Conservation (phyloP, 169 alveolate species). For the Babesia gibsoni region DNA sequence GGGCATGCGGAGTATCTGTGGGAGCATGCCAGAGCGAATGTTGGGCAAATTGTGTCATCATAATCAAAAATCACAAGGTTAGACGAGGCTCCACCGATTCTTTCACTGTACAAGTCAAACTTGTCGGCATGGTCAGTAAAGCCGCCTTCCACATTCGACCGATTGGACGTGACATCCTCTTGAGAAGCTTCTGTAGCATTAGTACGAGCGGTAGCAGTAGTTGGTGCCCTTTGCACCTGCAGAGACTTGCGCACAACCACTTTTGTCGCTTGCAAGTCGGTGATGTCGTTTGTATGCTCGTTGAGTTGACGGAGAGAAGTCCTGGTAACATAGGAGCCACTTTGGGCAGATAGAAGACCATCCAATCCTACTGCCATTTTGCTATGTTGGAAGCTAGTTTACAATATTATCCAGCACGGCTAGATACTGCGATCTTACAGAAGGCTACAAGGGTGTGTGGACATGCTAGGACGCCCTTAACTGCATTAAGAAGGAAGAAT, state of each 20-base stretch:
- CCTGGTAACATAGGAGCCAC: constrained; percentile 2
- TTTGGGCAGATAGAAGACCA: neutral
- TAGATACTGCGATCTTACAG: neutral
- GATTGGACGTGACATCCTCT: neutral
- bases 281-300: constrained; percentile 17
- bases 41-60: constrained; percentile 85
- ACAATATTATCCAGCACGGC: neutral
- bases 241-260: neutral
- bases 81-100: constrained; percentile 5
- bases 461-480: no score
- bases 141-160: constrained; percentile 2
- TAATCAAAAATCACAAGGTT: constrained; percentile 80
- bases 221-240: constrained; percentile 4
- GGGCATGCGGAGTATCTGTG: constrained; percentile 55
- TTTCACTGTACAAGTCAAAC: neutral
- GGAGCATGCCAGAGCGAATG: constrained; percentile 72
- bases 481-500: no score
- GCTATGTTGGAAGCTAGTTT: neutral
- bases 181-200: neutral
- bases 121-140: neutral
- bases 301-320: constrained; percentile 34
- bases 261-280: neutral
- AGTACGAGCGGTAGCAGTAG: neutral
- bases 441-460: no score
- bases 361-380: neutral